phyloP scores from a whole-genome alignment of 2,329 filamentous ascomycete genomes.

The Pestalotiopsis sp. region DNA sequence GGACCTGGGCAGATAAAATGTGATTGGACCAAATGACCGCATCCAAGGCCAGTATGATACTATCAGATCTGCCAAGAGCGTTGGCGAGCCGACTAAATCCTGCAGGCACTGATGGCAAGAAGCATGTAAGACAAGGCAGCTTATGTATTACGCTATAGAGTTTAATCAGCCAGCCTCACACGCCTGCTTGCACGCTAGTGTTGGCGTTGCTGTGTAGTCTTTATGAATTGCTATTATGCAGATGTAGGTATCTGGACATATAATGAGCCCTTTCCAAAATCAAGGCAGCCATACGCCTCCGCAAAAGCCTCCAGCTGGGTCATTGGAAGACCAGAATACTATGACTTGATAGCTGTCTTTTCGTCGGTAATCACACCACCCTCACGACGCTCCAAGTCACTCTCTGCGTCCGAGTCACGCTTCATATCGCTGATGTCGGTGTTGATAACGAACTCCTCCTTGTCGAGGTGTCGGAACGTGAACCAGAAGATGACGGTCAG shows the following conservation, averaged over 20 bases:
- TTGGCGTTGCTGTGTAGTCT: not conserved
- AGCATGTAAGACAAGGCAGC: not conserved
- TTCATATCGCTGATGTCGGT: conserved; percentile 31
- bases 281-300: no score
- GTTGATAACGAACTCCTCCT: conserved; percentile 33
- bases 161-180: not conserved
- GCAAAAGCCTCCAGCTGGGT: no score
- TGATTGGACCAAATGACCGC: no score
- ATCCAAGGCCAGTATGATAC: not conserved
- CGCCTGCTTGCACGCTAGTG: not conserved
- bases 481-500: conserved; percentile 31
- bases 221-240: not conserved
- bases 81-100: not conserved
- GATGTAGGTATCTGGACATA: no score
- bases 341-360: conserved; percentile 9
- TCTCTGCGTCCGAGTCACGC: conserved; percentile 28
- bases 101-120: not conserved
- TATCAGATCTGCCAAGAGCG: not conserved
- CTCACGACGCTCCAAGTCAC: conserved; percentile 23
- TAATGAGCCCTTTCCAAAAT: not conserved
- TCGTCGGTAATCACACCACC: conserved; percentile 7
- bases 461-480: conserved; percentile 29
- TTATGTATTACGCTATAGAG: not conserved
- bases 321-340: no score
- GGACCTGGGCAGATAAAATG: no score